Evolutionary conservation across 306 rosid genomes (phyloP).

Genomic region (Dalbergia cultrata): DNA sequence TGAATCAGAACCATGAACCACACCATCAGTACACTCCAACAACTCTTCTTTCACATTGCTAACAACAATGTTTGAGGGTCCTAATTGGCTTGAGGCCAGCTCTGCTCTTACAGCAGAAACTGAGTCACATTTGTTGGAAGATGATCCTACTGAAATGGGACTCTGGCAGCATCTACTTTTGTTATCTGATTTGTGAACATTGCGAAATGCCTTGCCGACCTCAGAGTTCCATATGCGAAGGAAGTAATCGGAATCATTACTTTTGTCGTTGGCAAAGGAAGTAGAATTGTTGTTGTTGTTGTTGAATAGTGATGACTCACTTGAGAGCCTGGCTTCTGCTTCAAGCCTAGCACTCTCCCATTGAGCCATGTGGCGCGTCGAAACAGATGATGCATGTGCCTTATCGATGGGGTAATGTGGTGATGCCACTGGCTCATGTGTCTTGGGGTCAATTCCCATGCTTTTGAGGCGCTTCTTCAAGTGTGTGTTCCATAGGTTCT

Average conservation of each 20-base stretch:
- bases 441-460: constrained; percentile 83
- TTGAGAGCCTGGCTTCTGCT: constrained; percentile 93
- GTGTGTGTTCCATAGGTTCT: constrained; percentile 97
- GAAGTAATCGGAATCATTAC: constrained; percentile 66
- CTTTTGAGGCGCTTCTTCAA: constrained; percentile 81
- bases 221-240: constrained; percentile 94
- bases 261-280: constrained; percentile 34
- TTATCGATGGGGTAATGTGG: constrained; percentile 42
- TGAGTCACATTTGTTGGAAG: constrained; percentile 71
- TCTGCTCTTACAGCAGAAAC: constrained; percentile 53
- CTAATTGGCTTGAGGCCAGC: constrained; percentile 35
- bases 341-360: constrained; percentile 99
- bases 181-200: constrained; percentile 30
- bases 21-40: constrained; percentile 45
- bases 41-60: constrained; percentile 56
- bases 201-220: constrained; percentile 83
- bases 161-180: constrained; percentile 51
- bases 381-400: constrained; percentile 46
- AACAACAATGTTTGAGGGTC: constrained; percentile 21
- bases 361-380: constrained; percentile 97
- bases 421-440: constrained; percentile 67
- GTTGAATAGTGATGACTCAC: constrained; percentile 65
- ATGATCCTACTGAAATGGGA: constrained; percentile 68
- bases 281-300: constrained; percentile 33
- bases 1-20: constrained; percentile 57